Evolutionary conservation across 2,329 filamentous ascomycete genomes (phyloP).

Genomic region (Plectosphaerella sp.): DNA sequence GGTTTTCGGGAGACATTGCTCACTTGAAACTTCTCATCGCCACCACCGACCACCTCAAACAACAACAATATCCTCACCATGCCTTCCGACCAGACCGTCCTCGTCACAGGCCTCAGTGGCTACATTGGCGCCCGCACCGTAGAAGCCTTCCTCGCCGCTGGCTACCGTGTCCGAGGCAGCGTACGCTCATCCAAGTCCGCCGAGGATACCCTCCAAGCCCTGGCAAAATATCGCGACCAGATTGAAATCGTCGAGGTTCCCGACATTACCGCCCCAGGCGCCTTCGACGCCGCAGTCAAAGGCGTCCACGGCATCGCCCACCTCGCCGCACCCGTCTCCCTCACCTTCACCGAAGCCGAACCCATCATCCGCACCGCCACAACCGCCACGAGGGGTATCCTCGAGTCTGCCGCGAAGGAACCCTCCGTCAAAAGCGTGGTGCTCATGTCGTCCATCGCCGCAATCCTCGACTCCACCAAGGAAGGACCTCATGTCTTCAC

Average conservation of each 20-base stretch:
- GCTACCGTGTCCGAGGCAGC: slow-evolving; percentile 24
- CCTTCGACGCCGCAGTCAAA: slow-evolving; percentile 35
- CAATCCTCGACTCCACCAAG: slow-evolving; percentile 31
- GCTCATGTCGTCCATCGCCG: slow-evolving; percentile 45
- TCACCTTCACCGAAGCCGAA: neutral
- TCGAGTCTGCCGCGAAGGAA: slow-evolving; percentile 2
- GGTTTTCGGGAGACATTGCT: too few relatives aligned
- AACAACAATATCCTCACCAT: too few relatives aligned
- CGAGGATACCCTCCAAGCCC: slow-evolving; percentile 8
- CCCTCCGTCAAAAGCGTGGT: slow-evolving; percentile 36
- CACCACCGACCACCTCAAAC: too few relatives aligned
- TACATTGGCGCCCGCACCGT: slow-evolving; percentile 24
- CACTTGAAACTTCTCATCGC: too few relatives aligned
- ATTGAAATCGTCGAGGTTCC: slow-evolving; percentile 24
- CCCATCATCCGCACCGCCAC: neutral
- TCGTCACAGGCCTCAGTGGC: slow-evolving; percentile 29
- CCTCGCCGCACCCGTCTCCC: slow-evolving; percentile 32
- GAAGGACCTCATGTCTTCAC: slow-evolving; percentile 12
- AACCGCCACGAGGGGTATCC: neutral
- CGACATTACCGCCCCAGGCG: slow-evolving; percentile 22
- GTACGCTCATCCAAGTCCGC: slow-evolving; percentile 16
- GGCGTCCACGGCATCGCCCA: slow-evolving; percentile 46
- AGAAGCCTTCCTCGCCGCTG: slow-evolving; percentile 20
- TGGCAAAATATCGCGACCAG: slow-evolving; percentile 9
- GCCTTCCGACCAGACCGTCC: slow-evolving; percentile 9